phyloP scores from a whole-genome alignment of 2,329 filamentous ascomycete genomes.

The Colletotrichum liaoningense region DNA sequence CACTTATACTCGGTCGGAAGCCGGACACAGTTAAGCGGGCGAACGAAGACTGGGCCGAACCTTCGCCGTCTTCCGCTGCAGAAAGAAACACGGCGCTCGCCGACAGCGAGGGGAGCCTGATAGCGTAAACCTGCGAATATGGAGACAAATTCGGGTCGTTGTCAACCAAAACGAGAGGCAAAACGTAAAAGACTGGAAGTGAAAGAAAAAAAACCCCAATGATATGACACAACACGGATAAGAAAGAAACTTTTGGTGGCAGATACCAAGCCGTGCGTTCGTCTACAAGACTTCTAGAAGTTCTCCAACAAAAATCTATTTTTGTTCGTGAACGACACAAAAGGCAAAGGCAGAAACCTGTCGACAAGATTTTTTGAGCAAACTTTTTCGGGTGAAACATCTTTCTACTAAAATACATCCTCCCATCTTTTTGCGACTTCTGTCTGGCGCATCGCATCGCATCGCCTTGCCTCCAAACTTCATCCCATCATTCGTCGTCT shows the following conservation, averaged over 20 bases:
- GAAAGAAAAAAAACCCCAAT: background rate
- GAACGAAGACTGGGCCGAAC: background rate
- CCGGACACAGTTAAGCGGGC: conserved; percentile 1
- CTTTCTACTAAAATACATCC: conserved; percentile 7
- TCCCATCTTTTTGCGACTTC: background rate
- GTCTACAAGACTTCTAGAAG: conserved; percentile 32
- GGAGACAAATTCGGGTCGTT: background rate
- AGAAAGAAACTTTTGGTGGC: conserved; percentile 14
- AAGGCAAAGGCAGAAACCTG: background rate
- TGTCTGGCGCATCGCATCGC: background rate
- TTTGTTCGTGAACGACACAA: conserved; percentile 31
- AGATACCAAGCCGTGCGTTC: conserved; percentile 27
- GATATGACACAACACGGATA: background rate
- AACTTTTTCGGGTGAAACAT: conserved; percentile 31
- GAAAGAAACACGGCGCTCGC: conserved; percentile 21
- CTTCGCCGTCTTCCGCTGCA: conserved; percentile 28
- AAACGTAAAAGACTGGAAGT: background rate
- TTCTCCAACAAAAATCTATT: conserved; percentile 17
- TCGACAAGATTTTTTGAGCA: conserved; percentile 16
- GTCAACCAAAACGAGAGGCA: conserved; percentile 7
- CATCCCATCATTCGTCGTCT: background rate
- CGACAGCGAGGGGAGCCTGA: conserved; percentile 8
- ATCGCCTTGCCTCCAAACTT: background rate
- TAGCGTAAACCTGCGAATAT: conserved; percentile 25
- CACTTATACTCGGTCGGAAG: background rate